These are phyloP conservation scores for Exophiala sp. DNA, from an alignment of 2,329 filamentous ascomycete genomes.

Conservation along the genomic window DNA sequence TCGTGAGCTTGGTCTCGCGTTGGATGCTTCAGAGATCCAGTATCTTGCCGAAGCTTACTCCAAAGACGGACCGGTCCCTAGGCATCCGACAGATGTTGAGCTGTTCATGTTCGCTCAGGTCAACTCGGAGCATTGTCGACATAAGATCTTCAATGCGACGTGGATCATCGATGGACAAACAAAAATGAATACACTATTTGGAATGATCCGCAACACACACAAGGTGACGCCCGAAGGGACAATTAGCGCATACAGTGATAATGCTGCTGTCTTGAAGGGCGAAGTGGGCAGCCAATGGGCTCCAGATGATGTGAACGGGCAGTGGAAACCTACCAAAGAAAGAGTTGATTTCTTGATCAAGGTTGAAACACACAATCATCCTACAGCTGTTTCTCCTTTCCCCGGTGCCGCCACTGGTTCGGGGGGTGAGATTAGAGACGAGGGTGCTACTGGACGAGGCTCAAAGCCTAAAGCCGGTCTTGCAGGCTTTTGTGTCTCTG, in stretches of 20 bases:
- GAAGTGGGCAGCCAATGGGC: conserved; percentile 75
- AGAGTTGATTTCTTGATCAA: conserved; percentile 84
- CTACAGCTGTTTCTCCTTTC: conserved; percentile 90
- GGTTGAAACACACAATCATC: conserved; percentile 97
- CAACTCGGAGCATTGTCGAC: conserved; percentile 88
- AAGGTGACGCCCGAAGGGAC: conserved; percentile 71
- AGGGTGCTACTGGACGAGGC: conserved; percentile 88
- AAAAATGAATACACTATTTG: conserved; percentile 79
- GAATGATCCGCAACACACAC: conserved; percentile 96
- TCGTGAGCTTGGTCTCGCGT: conserved; percentile 73
- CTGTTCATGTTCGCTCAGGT: conserved; percentile 99
- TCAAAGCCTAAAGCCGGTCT: conserved; percentile 91
- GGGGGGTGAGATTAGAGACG: conserved; percentile 92
- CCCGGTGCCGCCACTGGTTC: conserved; percentile 92
- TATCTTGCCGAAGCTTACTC: conserved; percentile 86
- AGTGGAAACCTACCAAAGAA: conserved; percentile 85
- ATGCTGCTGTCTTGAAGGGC: conserved; percentile 86
- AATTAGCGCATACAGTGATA: conserved; percentile 96
- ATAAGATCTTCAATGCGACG: conserved; percentile 93
- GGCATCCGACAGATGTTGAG: conserved; percentile 81
- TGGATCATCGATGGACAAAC: conserved; percentile 89
- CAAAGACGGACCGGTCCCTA: conserved; percentile 55
- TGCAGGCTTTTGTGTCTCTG: conserved; percentile 90
- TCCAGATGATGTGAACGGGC: conserved; percentile 78
- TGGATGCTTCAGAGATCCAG: conserved; percentile 85